Base-by-base conservation (phyloP, 768 basidiomycete species). In the Tricholoma hemisulphureum region DNA sequence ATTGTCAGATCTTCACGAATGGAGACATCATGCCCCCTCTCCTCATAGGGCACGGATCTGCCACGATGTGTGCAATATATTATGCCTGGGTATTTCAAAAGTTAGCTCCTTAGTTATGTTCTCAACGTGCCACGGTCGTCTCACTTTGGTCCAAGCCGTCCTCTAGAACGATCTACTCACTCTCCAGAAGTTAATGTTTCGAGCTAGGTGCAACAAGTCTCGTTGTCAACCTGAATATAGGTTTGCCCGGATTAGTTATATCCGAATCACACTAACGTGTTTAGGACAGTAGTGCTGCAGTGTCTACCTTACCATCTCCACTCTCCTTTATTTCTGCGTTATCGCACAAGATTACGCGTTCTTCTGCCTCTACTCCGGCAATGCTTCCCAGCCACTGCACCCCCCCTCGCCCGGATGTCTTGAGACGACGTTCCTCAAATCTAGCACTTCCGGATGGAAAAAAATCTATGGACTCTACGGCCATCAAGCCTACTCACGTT, bases 211-310 rank as follows among this genome's bases (percentile, higher is more conserved):
- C 50, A 51, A 51, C 16, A 8, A 31, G 11, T 3, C 13, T 58
- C n/a, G 51, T 60, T 28, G 55, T 51, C 55, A 57, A 60, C 43
- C 58, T 57, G 28, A 54, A 57, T 46, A 24, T 56, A 43, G 32
- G 54, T 20, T 31, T 57, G 2, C 34, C 24, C 18, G 34, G 51
- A 24, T 24, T 57, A n/a, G 26, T 18, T 16, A 21, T 46, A 46
- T 26, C 50, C 63, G 13, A 57, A 55, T 28, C 55, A 28, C 18
- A 26, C 56, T 46, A 51, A 57, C 26, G 24, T 32, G 16, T 53
- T 52, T 21, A 21, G 6, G 35, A 35, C 7, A 39, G 21, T 29
- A 46, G 29, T 9, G 24, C 18, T 6, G 16, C 23, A n/a, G 37
- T 14, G 46, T n/a, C 26, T 20, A 45, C 41, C 29, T n/a, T 11